phyloP scores from a whole-genome alignment of 768 basidiomycete genomes.

The Cystobasidium tubakii region DNA sequence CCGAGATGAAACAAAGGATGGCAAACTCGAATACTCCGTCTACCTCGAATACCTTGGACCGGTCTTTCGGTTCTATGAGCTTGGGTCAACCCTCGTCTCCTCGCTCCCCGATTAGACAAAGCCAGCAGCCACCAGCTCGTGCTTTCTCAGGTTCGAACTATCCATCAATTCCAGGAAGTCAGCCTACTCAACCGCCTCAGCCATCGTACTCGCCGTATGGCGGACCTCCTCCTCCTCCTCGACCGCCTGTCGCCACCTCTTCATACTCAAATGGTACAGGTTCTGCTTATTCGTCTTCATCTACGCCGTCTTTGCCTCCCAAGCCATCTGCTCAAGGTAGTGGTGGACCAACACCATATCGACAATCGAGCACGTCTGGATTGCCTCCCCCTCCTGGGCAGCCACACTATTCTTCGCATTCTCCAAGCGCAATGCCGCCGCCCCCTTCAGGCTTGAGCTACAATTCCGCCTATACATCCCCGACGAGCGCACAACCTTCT shows the following conservation, averaged over 20 bases:
- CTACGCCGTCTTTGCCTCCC: conserved; percentile 19
- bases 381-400: conserved; percentile 32
- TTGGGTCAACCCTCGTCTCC: conserved; percentile 33
- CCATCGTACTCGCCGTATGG: neutral
- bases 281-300: conserved; percentile 30
- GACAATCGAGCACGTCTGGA: conserved; percentile 3
- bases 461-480: neutral
- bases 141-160: conserved; percentile 49
- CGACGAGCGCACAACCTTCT: neutral
- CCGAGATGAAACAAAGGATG: conserved; percentile 67
- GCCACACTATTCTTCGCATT: conserved; percentile 18
- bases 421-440: conserved; percentile 3
- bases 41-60: conserved; percentile 40
- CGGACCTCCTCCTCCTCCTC: neutral
- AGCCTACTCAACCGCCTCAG: conserved; percentile 49
- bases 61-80: conserved; percentile 43
- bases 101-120: conserved; percentile 36
- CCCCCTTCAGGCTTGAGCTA: conserved; percentile 16
- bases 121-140: neutral
- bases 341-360: neutral
- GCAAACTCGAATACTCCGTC: conserved; percentile 47
- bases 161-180: conserved; percentile 57
- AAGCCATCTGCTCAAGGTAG: conserved; percentile 4
- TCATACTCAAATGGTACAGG: conserved; percentile 17
- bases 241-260: neutral